Percentiles rank a stretch among this genome's conserved stretches.
Evolutionary conservation across 208 protist genomes (phyloP).

Genomic region (Trypanosoma vivax): DNA sequence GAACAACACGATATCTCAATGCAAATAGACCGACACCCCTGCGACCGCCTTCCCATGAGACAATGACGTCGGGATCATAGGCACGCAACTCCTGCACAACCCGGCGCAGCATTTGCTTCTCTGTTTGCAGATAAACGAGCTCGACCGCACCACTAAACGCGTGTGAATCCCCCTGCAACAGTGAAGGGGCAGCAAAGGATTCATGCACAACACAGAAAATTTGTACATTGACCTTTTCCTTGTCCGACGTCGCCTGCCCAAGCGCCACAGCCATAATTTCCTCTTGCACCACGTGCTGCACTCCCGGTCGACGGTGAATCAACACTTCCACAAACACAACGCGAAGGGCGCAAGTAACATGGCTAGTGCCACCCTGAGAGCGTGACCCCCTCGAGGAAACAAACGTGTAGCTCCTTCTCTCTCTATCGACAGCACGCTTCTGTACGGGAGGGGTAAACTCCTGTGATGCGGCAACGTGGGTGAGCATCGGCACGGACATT

Average conservation of each 20-base stretch:
- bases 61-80: slow-evolving; percentile 64
- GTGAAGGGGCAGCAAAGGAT: neutral
- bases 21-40: slow-evolving; percentile 59
- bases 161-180: neutral
- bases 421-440: neutral
- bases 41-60: slow-evolving; percentile 74
- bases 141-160: slow-evolving; percentile 23
- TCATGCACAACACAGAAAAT: slow-evolving; percentile 32
- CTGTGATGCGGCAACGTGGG: slow-evolving; percentile 11
- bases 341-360: slow-evolving; percentile 22
- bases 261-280: slow-evolving; percentile 51
- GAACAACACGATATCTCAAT: slow-evolving; percentile 44
- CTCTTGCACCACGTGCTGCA: slow-evolving; percentile 23
- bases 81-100: slow-evolving; percentile 34
- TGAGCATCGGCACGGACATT: slow-evolving; percentile 5
- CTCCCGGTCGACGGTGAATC: slow-evolving; percentile 21
- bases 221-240: slow-evolving; percentile 24
- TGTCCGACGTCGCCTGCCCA: slow-evolving; percentile 23
- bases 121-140: slow-evolving; percentile 31
- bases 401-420: neutral
- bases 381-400: neutral
- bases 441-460: neutral
- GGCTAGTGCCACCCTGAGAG: slow-evolving; percentile 1
- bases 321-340: slow-evolving; percentile 52
- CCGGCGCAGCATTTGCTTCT: slow-evolving; percentile 36